Percentiles rank a stretch among this genome's conserved stretches.
Evolutionary conservation across 106 monocot species (phyloP).

Genomic region (Allium sativum): DNA sequence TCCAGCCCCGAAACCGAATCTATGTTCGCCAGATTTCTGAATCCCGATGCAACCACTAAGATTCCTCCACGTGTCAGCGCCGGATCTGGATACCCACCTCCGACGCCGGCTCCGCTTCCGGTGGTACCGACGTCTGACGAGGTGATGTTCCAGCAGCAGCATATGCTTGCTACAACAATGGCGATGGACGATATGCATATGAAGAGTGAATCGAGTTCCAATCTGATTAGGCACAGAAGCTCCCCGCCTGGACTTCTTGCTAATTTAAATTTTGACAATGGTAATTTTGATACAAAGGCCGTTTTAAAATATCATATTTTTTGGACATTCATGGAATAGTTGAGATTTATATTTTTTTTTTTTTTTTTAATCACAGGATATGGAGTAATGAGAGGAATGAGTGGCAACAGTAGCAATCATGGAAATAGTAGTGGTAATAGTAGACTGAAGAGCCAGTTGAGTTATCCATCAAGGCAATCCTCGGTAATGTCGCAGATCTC

Average conservation of each 20-base stretch:
- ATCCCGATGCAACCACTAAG: slow-evolving; percentile 21
- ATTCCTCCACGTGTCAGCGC: background rate
- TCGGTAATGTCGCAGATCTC: background rate
- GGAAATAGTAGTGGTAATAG: background rate
- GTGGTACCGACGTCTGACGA: slow-evolving; percentile 7
- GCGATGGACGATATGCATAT: slow-evolving; percentile 1
- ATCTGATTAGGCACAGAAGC: slow-evolving; percentile 19
- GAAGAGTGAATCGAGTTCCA: slow-evolving; percentile 2
- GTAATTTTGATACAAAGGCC: slow-evolving; percentile 2
- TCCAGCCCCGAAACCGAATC: slow-evolving; percentile 59
- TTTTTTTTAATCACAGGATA: slow-evolving; percentile 11
- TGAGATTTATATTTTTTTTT: background rate
- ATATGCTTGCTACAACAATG: slow-evolving; percentile 2
- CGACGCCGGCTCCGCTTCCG: background rate
- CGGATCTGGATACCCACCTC: slow-evolving; percentile 1
- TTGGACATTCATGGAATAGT: background rate
- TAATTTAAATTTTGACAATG: slow-evolving; percentile 14
- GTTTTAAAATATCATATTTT: background rate
- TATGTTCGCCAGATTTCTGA: slow-evolving; percentile 62
- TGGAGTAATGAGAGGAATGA: slow-evolving; percentile 5
- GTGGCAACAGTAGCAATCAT: slow-evolving; percentile 1
- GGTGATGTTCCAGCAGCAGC: slow-evolving; percentile 52
- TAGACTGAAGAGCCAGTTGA: slow-evolving; percentile 10
- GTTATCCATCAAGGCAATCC: slow-evolving; percentile 9
- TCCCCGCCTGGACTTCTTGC: slow-evolving; percentile 22